These are phyloP conservation scores for Wallemia ichthyophaga DNA, from an alignment of 1,284 basidiomycete species.

Conservation along the genomic window DNA sequence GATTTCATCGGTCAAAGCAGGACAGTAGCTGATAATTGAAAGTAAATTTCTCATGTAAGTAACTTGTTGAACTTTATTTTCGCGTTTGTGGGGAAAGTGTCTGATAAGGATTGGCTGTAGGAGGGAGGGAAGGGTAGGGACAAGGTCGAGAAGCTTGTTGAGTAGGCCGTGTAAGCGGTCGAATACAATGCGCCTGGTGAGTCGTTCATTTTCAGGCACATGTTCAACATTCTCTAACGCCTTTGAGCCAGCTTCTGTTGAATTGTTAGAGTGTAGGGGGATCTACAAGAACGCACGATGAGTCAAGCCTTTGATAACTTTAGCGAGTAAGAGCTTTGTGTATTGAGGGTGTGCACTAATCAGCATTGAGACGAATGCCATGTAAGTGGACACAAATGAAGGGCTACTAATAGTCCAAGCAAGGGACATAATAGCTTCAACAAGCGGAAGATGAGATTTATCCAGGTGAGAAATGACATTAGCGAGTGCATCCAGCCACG, in stretches of 20 bases:
- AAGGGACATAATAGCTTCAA: conserved; percentile 58
- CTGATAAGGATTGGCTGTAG: conserved; percentile 54
- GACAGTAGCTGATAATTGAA: conserved; percentile 58
- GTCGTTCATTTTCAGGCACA: conserved; percentile 8
- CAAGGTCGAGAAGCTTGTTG: conserved; percentile 49
- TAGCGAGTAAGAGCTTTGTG: conserved; percentile 47
- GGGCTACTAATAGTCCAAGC: conserved; percentile 75
- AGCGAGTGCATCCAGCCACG: conserved; percentile 3
- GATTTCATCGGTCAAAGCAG: conserved; percentile 58
- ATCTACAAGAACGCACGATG: conserved; percentile 32
- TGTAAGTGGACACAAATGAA: conserved; percentile 52
- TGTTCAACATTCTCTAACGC: conserved; percentile 20
- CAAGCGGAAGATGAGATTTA: conserved; percentile 44
- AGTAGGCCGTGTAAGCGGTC: conserved; percentile 62
- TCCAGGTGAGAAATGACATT: conserved; percentile 30
- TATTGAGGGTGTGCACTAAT: conserved; percentile 83
- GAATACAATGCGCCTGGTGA: conserved; percentile 58
- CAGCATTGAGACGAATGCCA: conserved; percentile 65
- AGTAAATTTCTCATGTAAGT: conserved; percentile 80
- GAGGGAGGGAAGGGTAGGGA: conserved; percentile 62
- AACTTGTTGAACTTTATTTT: conserved; percentile 44
- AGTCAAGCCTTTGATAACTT: conserved; percentile 53
- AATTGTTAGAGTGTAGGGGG: conserved; percentile 3
- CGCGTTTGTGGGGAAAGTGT: conserved; percentile 78
- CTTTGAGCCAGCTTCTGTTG: conserved; percentile 33